Evolutionary conservation across 495 filamentous ascomycete species (phyloP).

Genomic region (Elasticomyces elasticus): DNA sequence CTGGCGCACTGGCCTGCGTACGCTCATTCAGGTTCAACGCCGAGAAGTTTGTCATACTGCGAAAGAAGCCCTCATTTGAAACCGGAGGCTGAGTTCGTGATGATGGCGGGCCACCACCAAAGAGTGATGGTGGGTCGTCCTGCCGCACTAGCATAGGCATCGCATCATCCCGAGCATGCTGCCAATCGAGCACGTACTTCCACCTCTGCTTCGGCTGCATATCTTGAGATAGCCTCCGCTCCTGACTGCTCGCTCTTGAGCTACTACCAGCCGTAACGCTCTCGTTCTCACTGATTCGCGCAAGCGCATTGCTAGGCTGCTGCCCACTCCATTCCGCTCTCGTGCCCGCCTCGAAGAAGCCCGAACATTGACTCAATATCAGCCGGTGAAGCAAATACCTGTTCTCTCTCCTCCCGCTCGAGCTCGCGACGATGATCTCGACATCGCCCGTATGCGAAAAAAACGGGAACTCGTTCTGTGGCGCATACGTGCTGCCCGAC

Average conservation of each 20-base stretch:
- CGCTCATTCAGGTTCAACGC: slow-evolving; percentile 43
- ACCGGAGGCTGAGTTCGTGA: slow-evolving; percentile 47
- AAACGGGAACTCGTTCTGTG: slow-evolving; percentile 83
- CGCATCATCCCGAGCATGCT: slow-evolving; percentile 55
- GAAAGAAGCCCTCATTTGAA: slow-evolving; percentile 60
- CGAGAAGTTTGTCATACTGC: slow-evolving; percentile 69
- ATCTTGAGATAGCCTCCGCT: slow-evolving; percentile 20
- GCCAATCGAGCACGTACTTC: slow-evolving; percentile 76
- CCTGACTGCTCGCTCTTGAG: slow-evolving; percentile 30
- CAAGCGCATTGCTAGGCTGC: slow-evolving; percentile 35
- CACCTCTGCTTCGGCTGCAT: slow-evolving; percentile 47
- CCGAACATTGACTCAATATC: slow-evolving; percentile 77
- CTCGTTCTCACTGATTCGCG: slow-evolving; percentile 49
- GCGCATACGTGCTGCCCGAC: slow-evolving; percentile 46
- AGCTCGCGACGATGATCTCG: slow-evolving; percentile 65
- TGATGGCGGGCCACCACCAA: slow-evolving; percentile 37
- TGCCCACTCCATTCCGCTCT: slow-evolving; percentile 61
- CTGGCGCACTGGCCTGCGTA: slow-evolving; percentile 27
- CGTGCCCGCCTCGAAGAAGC: slow-evolving; percentile 85
- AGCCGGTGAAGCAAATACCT: slow-evolving; percentile 77
- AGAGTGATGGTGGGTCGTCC: slow-evolving; percentile 38
- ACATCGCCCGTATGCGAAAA: slow-evolving; percentile 87
- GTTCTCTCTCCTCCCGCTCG: slow-evolving; percentile 54
- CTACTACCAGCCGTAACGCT: slow-evolving; percentile 27
- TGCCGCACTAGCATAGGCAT: slow-evolving; percentile 84